Evolutionary conservation across 2,329 filamentous ascomycete species (phyloP), one percentile per base, ranked within the genome.

Genomic region (Stachybotrys elegans): DNA sequence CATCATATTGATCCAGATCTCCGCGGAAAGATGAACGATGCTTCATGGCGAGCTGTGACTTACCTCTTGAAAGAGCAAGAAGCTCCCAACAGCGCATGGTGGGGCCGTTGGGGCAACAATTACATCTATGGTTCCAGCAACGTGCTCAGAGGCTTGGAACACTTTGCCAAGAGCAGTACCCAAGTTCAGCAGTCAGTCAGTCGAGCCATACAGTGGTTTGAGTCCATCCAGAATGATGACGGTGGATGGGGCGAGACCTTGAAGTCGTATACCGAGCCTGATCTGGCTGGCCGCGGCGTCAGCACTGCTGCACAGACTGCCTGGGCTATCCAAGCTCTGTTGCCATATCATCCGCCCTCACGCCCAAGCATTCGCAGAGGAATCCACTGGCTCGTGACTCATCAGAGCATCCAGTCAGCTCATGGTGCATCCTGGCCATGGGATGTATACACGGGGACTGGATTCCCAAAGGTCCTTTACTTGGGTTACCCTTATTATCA

Each of bases 161-260:
- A 40, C 27, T 42, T 29, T n/a, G 14, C 23, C 14, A n/a, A 19
- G 21, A 27, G 40, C 22, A 42, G 29, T 19, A 25, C 23, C 8
- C n/a, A 17, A 27, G 40, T 47, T 23, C 22, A 19, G 17, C 4
- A 22, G 25, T 43, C 38, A 35, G 37, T 47, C 20, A 19, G 35
- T 8, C 20, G 17, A 6, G 45, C 22, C 4, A 22, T 35, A 2
- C 19, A 25, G 4, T 47, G 45, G 45, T 17, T 47, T 14, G 42
- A 47, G 16, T 14, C 16, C 1, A 37, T 41, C 3, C 45, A 47
- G 29, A 47, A 47, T 22, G 7, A 35, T 8, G 45, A 47, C 12
- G 41, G 45, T 11, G 45, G 45, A 22, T 47, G 40, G 41, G 45
- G 45, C 17, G 45, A 47, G 29, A 36, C 19, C 16, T 36, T 47